Evolutionary conservation across 805 yeast species (phyloP).

Genomic region (Jamesozyma rosinii): DNA sequence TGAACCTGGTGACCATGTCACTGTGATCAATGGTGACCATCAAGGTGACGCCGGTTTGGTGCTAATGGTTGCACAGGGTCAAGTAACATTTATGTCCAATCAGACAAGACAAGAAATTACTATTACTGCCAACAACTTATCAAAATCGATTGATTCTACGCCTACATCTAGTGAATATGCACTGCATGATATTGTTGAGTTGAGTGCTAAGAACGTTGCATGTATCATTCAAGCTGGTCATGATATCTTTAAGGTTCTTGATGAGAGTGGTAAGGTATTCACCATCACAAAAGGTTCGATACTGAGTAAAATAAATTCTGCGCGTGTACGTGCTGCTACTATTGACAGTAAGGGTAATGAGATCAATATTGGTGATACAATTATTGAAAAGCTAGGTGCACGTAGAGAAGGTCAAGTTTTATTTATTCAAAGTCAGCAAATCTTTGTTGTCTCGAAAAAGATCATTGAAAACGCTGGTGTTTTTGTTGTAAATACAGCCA

Average conservation of each 20-base stretch:
- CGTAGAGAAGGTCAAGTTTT: conserved; percentile 80
- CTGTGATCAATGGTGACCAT: conserved; percentile 85
- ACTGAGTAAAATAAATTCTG: conserved; percentile 60
- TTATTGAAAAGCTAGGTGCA: conserved; percentile 76
- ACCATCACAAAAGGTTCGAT: conserved; percentile 74
- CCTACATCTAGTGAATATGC: conserved; percentile 69
- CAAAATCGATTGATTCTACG: conserved; percentile 86
- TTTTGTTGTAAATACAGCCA: conserved; percentile 66
- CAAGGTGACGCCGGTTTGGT: conserved; percentile 92
- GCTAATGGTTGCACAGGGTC: conserved; percentile 69
- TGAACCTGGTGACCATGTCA: conserved; percentile 87
- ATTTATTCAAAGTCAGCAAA: conserved; percentile 71
- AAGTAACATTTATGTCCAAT: conserved; percentile 83
- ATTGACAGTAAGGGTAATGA: conserved; percentile 82
- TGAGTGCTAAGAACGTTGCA: conserved; percentile 80
- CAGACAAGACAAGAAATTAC: conserved; percentile 82
- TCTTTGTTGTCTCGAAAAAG: conserved; percentile 74
- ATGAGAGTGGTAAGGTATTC: conserved; percentile 70
- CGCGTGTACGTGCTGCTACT: conserved; percentile 72
- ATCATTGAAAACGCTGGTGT: conserved; percentile 83
- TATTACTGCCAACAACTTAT: conserved; percentile 84
- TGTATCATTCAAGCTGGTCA: conserved; percentile 85
- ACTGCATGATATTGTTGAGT: conserved; percentile 79
- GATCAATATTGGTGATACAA: conserved; percentile 82
- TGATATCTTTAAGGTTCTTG: conserved; percentile 69